Conservation (phyloP, 805 yeast species). For the Scheffersomyces stipitis region DNA sequence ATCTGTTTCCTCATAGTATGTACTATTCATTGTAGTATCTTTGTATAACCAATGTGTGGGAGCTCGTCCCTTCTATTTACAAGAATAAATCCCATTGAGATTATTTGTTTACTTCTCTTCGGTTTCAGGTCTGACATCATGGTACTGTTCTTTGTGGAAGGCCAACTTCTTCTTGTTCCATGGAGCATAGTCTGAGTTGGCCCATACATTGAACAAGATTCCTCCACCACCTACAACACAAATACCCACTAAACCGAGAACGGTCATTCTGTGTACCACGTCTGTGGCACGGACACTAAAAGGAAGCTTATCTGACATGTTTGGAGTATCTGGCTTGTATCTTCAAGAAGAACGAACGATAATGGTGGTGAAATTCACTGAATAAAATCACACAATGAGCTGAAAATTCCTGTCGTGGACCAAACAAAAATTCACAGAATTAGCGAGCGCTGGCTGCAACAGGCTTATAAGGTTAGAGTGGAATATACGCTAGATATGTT, state of each 20-base stretch:
- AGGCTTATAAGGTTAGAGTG: too few species aligned
- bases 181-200: conserved; percentile 43
- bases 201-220: conserved; percentile 39
- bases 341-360: too few species aligned
- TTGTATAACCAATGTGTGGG: neutral
- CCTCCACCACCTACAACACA: conserved; percentile 42
- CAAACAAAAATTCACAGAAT: too few species aligned
- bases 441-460: too few species aligned
- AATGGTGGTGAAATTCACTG: too few species aligned
- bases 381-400: too few species aligned
- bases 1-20: too few species aligned
- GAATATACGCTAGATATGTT: too few species aligned
- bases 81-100: neutral
- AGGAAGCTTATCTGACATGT: conserved; percentile 29
- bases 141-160: conserved; percentile 33
- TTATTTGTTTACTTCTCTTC: conserved; percentile 4
- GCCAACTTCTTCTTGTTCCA: conserved; percentile 42
- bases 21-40: too few species aligned
- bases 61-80: neutral
- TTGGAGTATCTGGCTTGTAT: too few species aligned
- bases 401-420: too few species aligned
- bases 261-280: conserved; percentile 42
- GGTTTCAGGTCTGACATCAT: conserved; percentile 21
- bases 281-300: conserved; percentile 45
- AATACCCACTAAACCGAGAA: conserved; percentile 41